phyloP scores from a whole-genome alignment of 78 protist species.

The Dictyostelium citrinum region DNA sequence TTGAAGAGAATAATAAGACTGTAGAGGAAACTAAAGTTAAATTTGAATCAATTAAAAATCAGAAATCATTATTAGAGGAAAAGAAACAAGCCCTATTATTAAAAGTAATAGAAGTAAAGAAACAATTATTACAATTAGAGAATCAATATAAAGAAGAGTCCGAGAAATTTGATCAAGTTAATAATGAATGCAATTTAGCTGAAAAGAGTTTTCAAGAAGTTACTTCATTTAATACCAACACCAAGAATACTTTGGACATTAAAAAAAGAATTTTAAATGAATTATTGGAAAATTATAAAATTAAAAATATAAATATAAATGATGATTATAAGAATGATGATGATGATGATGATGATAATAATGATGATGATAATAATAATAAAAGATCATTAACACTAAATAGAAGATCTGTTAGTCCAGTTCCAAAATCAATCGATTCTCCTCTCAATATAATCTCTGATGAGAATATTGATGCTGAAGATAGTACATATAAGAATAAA shows the following conservation, averaged over 20 bases:
- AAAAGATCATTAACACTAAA: not conserved
- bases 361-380: too few species aligned
- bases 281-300: not conserved
- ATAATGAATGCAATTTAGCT: not conserved
- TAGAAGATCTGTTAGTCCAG: not conserved
- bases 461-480: not conserved
- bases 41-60: not conserved
- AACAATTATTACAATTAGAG: not conserved
- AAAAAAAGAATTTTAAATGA: not conserved
- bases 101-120: not conserved
- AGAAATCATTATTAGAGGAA: not conserved
- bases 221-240: not conserved
- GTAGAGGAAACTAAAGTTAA: not conserved
- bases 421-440: not conserved
- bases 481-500: not conserved
- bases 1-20: not conserved
- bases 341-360: too few species aligned
- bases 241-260: not conserved
- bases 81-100: not conserved
- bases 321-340: too few species aligned
- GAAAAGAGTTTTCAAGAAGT: not conserved
- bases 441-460: not conserved
- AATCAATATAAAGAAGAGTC: not conserved
- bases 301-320: not conserved
- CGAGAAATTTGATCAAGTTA: not conserved